A percentile compares a stretch with the other conserved stretches of the same genome.
Conservation (phyloP, 768 basidiomycete species). For the Ephemerocybe angulata region DNA sequence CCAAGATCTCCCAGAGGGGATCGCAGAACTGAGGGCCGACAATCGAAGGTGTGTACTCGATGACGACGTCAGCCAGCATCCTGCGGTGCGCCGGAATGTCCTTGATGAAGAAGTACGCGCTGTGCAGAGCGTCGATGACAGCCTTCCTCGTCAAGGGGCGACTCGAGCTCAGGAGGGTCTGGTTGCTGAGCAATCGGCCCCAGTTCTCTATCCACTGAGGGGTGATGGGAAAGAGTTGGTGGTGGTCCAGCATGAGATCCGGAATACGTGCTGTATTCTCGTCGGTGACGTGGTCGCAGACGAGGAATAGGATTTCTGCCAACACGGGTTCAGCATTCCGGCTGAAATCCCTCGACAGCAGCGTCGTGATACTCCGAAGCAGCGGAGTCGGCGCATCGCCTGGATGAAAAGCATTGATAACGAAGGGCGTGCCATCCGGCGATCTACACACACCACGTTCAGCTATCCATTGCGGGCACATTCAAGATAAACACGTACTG, state of each 20-base stretch:
- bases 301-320: slow-evolving; percentile 57
- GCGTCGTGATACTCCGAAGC: slow-evolving; percentile 56
- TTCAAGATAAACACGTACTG: slow-evolving; percentile 42
- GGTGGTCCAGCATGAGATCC: slow-evolving; percentile 58
- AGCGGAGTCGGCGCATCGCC: slow-evolving; percentile 56
- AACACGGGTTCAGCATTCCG: slow-evolving; percentile 58
- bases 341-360: slow-evolving; percentile 62
- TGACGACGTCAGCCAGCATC: slow-evolving; percentile 50
- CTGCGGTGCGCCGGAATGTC: slow-evolving; percentile 67
- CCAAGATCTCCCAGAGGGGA: slow-evolving; percentile 56
- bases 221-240: slow-evolving; percentile 67
- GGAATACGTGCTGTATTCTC: slow-evolving; percentile 62
- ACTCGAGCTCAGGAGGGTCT: slow-evolving; percentile 37
- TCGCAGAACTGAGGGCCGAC: slow-evolving; percentile 34
- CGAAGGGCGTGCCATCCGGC: slow-evolving; percentile 28
- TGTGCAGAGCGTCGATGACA: slow-evolving; percentile 53
- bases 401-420: slow-evolving; percentile 52
- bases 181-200: slow-evolving; percentile 51
- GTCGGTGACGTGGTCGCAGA: slow-evolving; percentile 70
- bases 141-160: slow-evolving; percentile 53
- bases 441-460: slow-evolving; percentile 20
- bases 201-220: slow-evolving; percentile 71
- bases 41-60: slow-evolving; percentile 37
- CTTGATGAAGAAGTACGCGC: slow-evolving; percentile 60
- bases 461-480: neutral